phyloP scores from a whole-genome alignment of 345 rosid species.

The Lenwebbia sp. region DNA sequence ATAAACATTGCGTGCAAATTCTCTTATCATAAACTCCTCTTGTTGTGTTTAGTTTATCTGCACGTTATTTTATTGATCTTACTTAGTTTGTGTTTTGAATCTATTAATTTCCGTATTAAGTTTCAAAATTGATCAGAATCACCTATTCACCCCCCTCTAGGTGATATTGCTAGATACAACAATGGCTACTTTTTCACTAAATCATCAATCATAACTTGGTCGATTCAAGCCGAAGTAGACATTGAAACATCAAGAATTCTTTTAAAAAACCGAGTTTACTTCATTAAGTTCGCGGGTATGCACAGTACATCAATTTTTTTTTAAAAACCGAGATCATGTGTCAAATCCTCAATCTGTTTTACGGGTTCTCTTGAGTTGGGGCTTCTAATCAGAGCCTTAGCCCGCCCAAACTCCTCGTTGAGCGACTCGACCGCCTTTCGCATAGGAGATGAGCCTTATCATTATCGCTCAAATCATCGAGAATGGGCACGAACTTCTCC shows the following conservation, averaged over 20 bases:
- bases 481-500: slow-evolving; percentile 34
- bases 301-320: no score
- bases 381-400: slow-evolving; percentile 19
- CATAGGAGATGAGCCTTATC: slow-evolving; percentile 21
- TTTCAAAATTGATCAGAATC: no score
- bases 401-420: slow-evolving; percentile 27
- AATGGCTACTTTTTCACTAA: neutral
- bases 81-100: no score
- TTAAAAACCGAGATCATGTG: slow-evolving; percentile 51
- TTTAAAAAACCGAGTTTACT: neutral
- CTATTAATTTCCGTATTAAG: no score
- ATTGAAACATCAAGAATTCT: neutral
- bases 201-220: neutral
- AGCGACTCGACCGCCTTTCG: slow-evolving; percentile 36
- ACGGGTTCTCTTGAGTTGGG: slow-evolving; percentile 13
- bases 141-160: no score
- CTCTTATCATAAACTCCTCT: no score
- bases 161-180: no score
- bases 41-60: no score
- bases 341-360: slow-evolving; percentile 29
- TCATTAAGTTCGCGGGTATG: neutral
- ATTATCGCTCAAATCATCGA: slow-evolving; percentile 17
- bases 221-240: neutral
- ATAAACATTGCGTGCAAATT: no score
- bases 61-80: no score